phyloP scores from a whole-genome alignment of 352 stramenopile species.

The Discostella stelligera region DNA sequence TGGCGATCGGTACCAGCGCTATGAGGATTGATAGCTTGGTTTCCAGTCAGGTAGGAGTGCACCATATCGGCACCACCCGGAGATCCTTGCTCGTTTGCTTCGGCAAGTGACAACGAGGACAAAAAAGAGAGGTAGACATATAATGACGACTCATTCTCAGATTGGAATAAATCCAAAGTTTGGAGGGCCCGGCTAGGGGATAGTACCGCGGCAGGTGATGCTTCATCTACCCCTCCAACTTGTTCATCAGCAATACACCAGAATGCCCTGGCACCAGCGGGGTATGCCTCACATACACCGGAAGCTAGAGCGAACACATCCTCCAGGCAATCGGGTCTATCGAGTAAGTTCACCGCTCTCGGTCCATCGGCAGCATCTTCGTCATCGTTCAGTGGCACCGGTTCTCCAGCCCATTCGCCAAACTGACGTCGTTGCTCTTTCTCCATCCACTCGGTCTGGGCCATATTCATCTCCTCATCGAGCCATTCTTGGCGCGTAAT shows the following conservation, averaged over 20 bases:
- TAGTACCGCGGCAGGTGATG: slow-evolving; percentile 15
- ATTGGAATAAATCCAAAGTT: slow-evolving; percentile 54
- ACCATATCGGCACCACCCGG: slow-evolving; percentile 41
- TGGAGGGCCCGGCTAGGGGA: slow-evolving; percentile 52
- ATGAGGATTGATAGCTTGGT: slow-evolving; percentile 34
- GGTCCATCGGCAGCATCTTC: slow-evolving; percentile 37
- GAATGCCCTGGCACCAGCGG: slow-evolving; percentile 60
- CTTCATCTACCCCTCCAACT: slow-evolving; percentile 12
- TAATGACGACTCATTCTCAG: slow-evolving; percentile 56
- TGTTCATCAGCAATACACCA: slow-evolving; percentile 45
- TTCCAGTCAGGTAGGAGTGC: slow-evolving; percentile 53
- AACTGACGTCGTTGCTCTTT: slow-evolving; percentile 58
- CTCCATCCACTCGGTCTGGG: slow-evolving; percentile 47
- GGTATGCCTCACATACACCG: slow-evolving; percentile 55
- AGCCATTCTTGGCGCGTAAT: slow-evolving; percentile 72
- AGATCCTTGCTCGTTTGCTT: slow-evolving; percentile 32
- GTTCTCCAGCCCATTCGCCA: slow-evolving; percentile 50
- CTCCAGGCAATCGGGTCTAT: slow-evolving; percentile 79
- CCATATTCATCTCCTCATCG: slow-evolving; percentile 61
- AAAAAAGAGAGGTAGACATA: slow-evolving; percentile 71
- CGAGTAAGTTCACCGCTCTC: slow-evolving; percentile 63
- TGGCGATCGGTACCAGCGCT: slow-evolving; percentile 23
- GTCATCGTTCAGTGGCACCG: slow-evolving; percentile 16
- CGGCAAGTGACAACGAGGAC: slow-evolving; percentile 52
- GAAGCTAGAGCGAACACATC: slow-evolving; percentile 75